phyloP scores from a whole-genome alignment of 1,284 basidiomycete genomes.

The Laetiporus sulphureus region DNA sequence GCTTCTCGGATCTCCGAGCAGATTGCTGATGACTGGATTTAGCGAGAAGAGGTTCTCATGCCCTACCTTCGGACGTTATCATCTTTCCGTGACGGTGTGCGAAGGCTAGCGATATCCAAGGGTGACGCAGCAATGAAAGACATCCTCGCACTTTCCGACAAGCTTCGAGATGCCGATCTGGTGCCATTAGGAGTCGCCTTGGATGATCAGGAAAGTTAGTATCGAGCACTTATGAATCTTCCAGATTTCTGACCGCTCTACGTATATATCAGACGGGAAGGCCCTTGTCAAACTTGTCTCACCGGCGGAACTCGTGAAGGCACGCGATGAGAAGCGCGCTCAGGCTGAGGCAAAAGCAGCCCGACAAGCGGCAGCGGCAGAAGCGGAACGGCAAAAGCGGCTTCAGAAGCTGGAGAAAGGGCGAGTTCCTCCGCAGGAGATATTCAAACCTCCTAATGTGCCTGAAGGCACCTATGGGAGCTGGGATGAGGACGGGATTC shows the following conservation, averaged over 20 bases:
- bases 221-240: not conserved
- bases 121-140: slow-evolving; percentile 64
- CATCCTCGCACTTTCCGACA: slow-evolving; percentile 82
- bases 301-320: slow-evolving; percentile 76
- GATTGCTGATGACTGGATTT: slow-evolving; percentile 4
- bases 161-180: slow-evolving; percentile 85
- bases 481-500: slow-evolving; percentile 85
- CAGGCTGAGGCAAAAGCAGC: slow-evolving; percentile 71
- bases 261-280: slow-evolving; percentile 67
- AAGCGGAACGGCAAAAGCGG: slow-evolving; percentile 73
- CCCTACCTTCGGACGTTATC: slow-evolving; percentile 87
- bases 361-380: slow-evolving; percentile 72
- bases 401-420: slow-evolving; percentile 85
- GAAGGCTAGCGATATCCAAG: slow-evolving; percentile 75
- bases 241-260: no score
- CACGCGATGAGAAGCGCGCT: slow-evolving; percentile 87
- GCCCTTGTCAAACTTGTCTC: slow-evolving; percentile 92
- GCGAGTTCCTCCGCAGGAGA: slow-evolving; percentile 62
- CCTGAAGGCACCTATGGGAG: slow-evolving; percentile 61
- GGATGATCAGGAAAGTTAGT: slow-evolving; percentile 89
- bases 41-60: slow-evolving; percentile 85
- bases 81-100: slow-evolving; percentile 87
- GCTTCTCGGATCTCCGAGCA: not conserved
- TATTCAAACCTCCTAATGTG: slow-evolving; percentile 84
- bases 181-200: slow-evolving; percentile 92